Percentiles rank a stretch among this genome's conserved stretches.
Evolutionary conservation across 371 early-diverging fungal species (phyloP).

Genomic region (Haplosporangium sp.): DNA sequence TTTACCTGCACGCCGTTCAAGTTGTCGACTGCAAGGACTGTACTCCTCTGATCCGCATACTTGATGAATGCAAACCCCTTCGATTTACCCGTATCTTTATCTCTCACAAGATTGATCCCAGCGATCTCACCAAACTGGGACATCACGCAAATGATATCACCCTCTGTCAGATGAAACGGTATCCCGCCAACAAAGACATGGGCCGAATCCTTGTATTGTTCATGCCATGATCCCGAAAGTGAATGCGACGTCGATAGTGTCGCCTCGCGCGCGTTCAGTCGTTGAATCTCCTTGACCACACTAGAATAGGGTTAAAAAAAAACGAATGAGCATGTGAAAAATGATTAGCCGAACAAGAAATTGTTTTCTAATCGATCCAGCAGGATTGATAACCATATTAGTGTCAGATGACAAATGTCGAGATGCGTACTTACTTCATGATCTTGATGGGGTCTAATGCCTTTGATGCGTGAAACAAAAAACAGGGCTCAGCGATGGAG

Average conservation of each 20-base stretch:
- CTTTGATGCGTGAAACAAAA: no score
- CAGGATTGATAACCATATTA: no score
- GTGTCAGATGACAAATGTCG: no score
- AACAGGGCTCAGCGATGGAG: no score
- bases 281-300: slow-evolving; percentile 80
- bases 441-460: not conserved
- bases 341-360: no score
- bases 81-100: slow-evolving; percentile 87
- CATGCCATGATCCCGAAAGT: slow-evolving; percentile 85
- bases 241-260: slow-evolving; percentile 56
- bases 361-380: no score
- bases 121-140: slow-evolving; percentile 96
- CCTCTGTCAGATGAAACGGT: slow-evolving; percentile 89
- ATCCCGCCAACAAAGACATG: slow-evolving; percentile 92
- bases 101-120: slow-evolving; percentile 88
- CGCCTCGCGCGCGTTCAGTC: slow-evolving; percentile 75
- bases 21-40: slow-evolving; percentile 95
- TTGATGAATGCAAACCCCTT: slow-evolving; percentile 94
- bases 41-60: slow-evolving; percentile 93
- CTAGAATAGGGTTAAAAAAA: slow-evolving; percentile 44
- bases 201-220: slow-evolving; percentile 88
- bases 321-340: no score
- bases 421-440: not conserved
- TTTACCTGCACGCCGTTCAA: slow-evolving; percentile 84
- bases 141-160: slow-evolving; percentile 90